Conservation (phyloP, 371 early-diverging fungal genomes). For the Mortierella sp. region DNA sequence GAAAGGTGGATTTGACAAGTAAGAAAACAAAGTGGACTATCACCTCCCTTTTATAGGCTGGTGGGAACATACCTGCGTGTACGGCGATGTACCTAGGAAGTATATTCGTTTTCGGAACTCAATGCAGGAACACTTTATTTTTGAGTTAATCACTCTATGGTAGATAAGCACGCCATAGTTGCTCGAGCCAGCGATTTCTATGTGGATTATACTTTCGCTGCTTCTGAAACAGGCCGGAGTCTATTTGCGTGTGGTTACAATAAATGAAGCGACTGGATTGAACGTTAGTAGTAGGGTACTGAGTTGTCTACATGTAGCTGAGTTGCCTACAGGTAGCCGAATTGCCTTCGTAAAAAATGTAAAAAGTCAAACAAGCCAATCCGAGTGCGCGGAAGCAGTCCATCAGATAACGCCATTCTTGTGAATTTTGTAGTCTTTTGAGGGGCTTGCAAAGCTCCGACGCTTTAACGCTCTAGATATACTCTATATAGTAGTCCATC, state of each 20-base stretch:
- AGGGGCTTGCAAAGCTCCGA: constrained; percentile 2
- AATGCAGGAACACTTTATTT: neutral
- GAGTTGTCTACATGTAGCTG: too few relatives aligned
- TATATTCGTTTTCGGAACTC: neutral
- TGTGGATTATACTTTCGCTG: neutral
- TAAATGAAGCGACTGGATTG: neutral
- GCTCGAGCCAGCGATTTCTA: constrained; percentile 10
- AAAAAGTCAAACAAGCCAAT: constrained; percentile 13
- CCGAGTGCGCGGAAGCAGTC: constrained; percentile 8
- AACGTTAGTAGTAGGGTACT: neutral
- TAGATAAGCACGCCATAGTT: constrained; percentile 24
- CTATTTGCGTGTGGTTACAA: neutral
- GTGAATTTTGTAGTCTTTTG: neutral
- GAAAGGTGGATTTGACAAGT: too few relatives aligned
- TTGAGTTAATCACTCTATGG: constrained; percentile 1
- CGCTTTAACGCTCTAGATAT: neutral
- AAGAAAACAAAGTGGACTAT: too few relatives aligned
- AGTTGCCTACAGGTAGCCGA: constrained; percentile 13
- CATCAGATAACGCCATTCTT: constrained; percentile 36
- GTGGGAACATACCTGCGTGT: too few relatives aligned
- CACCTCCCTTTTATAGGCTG: neutral
- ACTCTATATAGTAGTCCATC: neutral
- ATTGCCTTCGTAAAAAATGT: constrained; percentile 13
- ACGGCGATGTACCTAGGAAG: neutral
- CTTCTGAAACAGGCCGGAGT: constrained; percentile 2